Base-by-base conservation (phyloP, 164 flowering plant species). In the Liriodendron chinense region DNA sequence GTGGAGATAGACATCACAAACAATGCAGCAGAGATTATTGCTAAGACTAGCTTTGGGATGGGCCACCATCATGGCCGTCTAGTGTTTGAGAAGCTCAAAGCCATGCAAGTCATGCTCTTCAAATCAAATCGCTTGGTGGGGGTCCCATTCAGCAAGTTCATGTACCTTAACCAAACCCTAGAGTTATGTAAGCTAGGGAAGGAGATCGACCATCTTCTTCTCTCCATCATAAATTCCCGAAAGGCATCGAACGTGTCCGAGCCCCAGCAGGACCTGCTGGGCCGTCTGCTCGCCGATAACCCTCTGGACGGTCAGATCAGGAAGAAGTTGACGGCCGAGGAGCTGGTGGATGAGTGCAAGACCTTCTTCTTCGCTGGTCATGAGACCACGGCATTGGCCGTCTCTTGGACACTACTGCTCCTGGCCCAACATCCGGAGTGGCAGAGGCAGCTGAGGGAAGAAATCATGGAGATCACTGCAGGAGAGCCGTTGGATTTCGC, bases 341-440 rank as follows among this genome's bases (percentile, higher is more conserved):
- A 92, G 47, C 84, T 96, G 13, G 90, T 94, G 6, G 97, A 96
- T 75, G 97, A 96, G 83, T 94, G 99, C 86, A 96, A 96, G 84
- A 94, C 99, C 0, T 87, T 96, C 79, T 92, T 96, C 88, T 96
- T 94, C 65, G 97, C 83, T 9, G 98, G 99, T n/a, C 93, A 91
- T 47, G 99, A 96, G 74, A 83, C 98, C 34, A 91, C 97, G 0
- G 96, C 97, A 1, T 70, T 94, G 80, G 89, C 97, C 0, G 73
- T 94, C 61, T 79, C 92, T 7, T 64, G 67, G 67, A 64, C 67
- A 24, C 67, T 64, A 64, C 23, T 64, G 14, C 67, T 64, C 18
- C 26, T 64, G 67, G 67, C 67, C 67, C 22, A 64, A 8, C 67
- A 64, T 22, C 67, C 67, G 26, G 24, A 64, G 25, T 64, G 67